Conservation (phyloP, 1,284 basidiomycete genomes). For the Ustilago nuda region DNA sequence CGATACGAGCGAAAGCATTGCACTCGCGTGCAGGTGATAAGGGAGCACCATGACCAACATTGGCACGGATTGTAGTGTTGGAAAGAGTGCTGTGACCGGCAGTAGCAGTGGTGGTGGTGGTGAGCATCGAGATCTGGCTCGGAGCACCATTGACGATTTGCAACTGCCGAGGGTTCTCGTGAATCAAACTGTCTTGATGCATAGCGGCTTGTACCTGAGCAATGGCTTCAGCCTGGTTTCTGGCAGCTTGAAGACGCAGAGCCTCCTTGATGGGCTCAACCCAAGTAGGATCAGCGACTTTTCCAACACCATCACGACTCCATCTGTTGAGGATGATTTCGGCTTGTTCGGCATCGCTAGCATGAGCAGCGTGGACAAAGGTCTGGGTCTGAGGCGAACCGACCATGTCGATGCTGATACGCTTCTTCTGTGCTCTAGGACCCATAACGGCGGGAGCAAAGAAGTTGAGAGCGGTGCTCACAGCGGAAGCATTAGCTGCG, state of each 20-base stretch:
- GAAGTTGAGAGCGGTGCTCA: conserved; percentile 45
- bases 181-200: conserved; percentile 72
- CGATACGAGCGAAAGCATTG: conserved; percentile 44
- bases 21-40: conserved; percentile 36
- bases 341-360: conserved; percentile 90
- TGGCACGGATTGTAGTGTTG: conserved; percentile 28
- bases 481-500: conserved; percentile 37
- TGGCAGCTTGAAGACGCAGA: conserved; percentile 74
- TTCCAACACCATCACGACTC: conserved; percentile 90
- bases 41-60: neutral
- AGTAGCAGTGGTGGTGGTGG: conserved; percentile 55
- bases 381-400: conserved; percentile 53
- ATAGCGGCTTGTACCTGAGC: conserved; percentile 76
- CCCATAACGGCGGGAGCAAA: conserved; percentile 44
- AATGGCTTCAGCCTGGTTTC: conserved; percentile 82
- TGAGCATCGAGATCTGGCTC: conserved; percentile 50
- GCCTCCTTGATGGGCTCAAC: conserved; percentile 88
- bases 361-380: conserved; percentile 83
- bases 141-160: conserved; percentile 63
- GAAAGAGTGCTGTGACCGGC: conserved; percentile 53
- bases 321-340: conserved; percentile 88
- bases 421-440: conserved; percentile 59
- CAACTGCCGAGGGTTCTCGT: conserved; percentile 56
- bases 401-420: conserved; percentile 65
- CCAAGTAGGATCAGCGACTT: conserved; percentile 76